A percentile compares a stretch with the other conserved stretches of the same genome.
phyloP scores from a whole-genome alignment of 2,329 filamentous ascomycete genomes.

The Ophiostoma piceae region DNA sequence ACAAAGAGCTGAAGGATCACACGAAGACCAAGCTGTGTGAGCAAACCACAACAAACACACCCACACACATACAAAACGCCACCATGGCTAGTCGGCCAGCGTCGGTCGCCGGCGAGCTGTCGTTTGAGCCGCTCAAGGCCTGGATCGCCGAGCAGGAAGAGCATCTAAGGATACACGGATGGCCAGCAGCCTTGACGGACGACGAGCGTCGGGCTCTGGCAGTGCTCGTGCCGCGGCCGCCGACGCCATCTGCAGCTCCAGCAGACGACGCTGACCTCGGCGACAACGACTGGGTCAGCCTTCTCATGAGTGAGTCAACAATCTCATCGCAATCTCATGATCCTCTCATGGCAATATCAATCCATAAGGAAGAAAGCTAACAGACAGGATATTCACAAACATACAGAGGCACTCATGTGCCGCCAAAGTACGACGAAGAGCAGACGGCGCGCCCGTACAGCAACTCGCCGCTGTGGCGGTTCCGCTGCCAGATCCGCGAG shows the following conservation, averaged over 20 bases:
- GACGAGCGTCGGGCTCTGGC: conserved; percentile 34
- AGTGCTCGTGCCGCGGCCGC: neutral
- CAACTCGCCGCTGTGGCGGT: conserved; percentile 29
- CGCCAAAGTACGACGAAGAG: conserved; percentile 29
- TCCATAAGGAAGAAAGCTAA: neutral
- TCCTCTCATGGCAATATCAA: neutral
- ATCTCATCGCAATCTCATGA: neutral
- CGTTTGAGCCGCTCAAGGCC: conserved; percentile 31
- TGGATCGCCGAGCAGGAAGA: conserved; percentile 42
- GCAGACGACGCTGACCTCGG: neutral
- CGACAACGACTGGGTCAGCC: conserved; percentile 39
- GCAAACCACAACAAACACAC: neutral
- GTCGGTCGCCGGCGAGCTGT: neutral
- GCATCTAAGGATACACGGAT: conserved; percentile 32
- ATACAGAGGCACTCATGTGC: conserved; percentile 22
- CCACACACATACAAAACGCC: neutral
- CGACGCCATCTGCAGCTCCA: neutral
- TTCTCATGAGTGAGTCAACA: conserved; percentile 35
- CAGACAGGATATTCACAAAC: conserved; percentile 33
- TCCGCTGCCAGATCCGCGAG: conserved; percentile 31
- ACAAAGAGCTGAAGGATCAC: neutral
- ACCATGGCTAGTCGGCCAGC: neutral
- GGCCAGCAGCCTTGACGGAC: conserved; percentile 37
- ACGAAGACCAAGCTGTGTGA: neutral
- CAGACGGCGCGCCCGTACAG: conserved; percentile 9